phyloP scores from a whole-genome alignment of 441 rosid species.

The Populus hybrid region DNA sequence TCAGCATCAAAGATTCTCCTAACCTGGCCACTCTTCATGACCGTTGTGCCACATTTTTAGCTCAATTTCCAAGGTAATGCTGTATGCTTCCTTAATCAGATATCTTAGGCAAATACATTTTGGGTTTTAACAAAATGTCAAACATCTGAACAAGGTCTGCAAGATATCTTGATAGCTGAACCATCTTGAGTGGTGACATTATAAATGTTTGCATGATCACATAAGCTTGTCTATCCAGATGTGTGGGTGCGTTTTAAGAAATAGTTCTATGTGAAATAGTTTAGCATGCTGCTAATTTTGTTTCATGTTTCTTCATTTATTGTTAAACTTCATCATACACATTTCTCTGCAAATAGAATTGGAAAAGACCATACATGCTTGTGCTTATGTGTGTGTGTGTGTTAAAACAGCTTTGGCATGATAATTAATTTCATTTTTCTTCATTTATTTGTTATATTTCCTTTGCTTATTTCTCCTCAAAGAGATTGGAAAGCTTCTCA shows the following conservation, averaged over 20 bases:
- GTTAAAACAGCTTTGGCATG: background rate
- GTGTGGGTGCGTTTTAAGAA: background rate
- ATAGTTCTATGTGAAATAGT: background rate
- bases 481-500: background rate
- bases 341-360: background rate
- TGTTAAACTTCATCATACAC: background rate
- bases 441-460: background rate
- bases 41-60: constrained; percentile 55
- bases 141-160: background rate
- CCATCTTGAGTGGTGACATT: background rate
- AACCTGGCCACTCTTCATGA: constrained; percentile 50
- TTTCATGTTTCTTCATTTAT: background rate
- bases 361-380: background rate
- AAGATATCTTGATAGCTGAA: background rate
- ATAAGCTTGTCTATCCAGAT: background rate
- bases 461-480: background rate
- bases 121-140: background rate
- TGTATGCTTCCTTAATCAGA: constrained; percentile 14
- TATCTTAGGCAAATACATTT: background rate
- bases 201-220: background rate
- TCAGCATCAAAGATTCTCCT: constrained; percentile 58
- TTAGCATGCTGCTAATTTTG: background rate
- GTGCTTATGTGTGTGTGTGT: background rate
- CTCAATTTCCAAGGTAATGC: constrained; percentile 58
- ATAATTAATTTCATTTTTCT: background rate